Evolutionary conservation across 495 filamentous ascomycete species (phyloP).

Genomic region (Penicillium lagena): DNA sequence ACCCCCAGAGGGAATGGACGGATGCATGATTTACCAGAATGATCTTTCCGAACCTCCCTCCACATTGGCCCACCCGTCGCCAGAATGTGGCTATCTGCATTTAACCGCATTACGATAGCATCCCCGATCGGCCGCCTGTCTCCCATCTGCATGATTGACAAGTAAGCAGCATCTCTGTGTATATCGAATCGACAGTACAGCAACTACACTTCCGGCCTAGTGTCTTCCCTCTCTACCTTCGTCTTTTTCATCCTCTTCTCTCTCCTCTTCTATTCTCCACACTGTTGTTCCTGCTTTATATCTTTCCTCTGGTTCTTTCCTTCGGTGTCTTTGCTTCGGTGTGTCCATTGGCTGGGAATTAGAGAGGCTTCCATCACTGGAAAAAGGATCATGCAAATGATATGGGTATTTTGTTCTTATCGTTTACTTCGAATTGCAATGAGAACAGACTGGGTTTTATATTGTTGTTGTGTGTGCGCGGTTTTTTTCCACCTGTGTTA

Average conservation of each 20-base stretch:
- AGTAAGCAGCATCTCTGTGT: conserved; percentile 9
- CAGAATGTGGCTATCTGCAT: too few relatives aligned
- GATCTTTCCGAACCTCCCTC: too few relatives aligned
- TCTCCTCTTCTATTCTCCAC: background rate
- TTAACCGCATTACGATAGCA: too few relatives aligned
- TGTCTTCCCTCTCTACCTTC: background rate
- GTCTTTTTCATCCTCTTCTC: conserved; percentile 1
- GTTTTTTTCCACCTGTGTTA: too few relatives aligned
- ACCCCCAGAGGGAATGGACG: too few relatives aligned
- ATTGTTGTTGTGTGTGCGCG: too few relatives aligned
- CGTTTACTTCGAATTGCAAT: too few relatives aligned
- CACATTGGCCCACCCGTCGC: too few relatives aligned
- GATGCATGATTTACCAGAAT: too few relatives aligned
- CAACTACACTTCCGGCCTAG: background rate
- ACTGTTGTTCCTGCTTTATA: background rate
- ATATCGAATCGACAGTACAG: conserved; percentile 17
- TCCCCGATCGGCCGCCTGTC: too few relatives aligned
- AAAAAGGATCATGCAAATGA: conserved; percentile 14
- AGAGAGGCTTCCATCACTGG: conserved; percentile 34
- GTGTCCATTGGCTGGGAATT: conserved; percentile 24
- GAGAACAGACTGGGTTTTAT: too few relatives aligned
- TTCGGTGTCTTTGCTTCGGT: conserved; percentile 19
- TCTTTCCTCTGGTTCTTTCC: conserved; percentile 1
- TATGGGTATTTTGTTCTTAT: conserved; percentile 11
- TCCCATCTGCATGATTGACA: too few relatives aligned